Evolutionary conservation across 75 land plant species (phyloP), one percentile per base, ranked within the genome.

Genomic region (Cupressus sempervirens): DNA sequence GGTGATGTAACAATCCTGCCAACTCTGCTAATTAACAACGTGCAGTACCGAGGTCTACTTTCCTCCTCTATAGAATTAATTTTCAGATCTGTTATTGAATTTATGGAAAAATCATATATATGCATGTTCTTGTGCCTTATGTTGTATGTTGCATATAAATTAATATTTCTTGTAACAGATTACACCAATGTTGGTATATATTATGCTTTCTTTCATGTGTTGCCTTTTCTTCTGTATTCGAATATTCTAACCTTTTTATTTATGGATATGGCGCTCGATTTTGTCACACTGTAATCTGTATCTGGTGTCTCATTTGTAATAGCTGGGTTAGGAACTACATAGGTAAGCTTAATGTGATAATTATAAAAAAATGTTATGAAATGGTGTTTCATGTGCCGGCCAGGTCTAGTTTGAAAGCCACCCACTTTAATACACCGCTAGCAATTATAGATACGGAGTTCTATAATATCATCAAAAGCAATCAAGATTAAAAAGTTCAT

Each of bases 1-100:
- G 93, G 94, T 36, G 93, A 92, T 80, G 94, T 93, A 30, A 89
- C 94, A 15, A 93, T 93, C 85, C 85, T 92, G 83, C 95, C 95
- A 1, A 93, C 95, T 6, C 84, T 93, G 82, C 87, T 93, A 40
- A 91, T 93, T 32, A 93, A 92, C 81, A 85, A 93, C 34, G 89
- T 90, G 13, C 95, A 93, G 67, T 93, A 92, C 85, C 83, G 94
- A 93, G 94, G 93, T 82, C 83, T 82, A n/a, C 43, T 50, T 82
- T 54, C 6, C 43, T 50, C 3, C 70, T 68, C 35, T 50, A 18
- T 34, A 18, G 16, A 15, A 11, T 23, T 23, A 15, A 16, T 40
- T 26, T 53, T 48, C 76, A 34, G 36, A 30, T 56, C 26, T 14
- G 38, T 82, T 58, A 4, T 48, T 20, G 13, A 11, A 34, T 4